Conservation (phyloP, 106 monocot genomes). For the Allium cepa region DNA sequence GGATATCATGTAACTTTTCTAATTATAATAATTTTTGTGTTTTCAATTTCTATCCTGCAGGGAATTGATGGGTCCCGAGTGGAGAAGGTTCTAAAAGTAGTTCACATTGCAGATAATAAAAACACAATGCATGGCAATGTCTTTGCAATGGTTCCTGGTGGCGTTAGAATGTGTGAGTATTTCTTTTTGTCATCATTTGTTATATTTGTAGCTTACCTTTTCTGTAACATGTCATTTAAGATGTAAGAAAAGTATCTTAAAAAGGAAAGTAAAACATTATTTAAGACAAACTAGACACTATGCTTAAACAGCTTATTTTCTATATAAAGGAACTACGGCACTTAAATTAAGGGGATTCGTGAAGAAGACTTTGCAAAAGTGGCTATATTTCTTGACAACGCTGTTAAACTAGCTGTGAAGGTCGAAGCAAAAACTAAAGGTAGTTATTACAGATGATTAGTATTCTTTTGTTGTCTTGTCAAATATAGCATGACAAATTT, state of each 20-base stretch:
- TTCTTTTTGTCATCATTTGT: too few species aligned
- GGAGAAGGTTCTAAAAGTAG: conserved; percentile 85
- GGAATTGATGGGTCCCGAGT: conserved; percentile 98
- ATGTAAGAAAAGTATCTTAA: too few species aligned
- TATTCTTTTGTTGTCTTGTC: too few species aligned
- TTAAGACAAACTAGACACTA: too few species aligned
- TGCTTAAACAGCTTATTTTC: background rate
- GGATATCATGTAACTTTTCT: conserved; percentile 1
- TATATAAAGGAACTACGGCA: conserved; percentile 79
- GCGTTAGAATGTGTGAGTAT: conserved; percentile 80
- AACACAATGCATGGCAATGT: conserved; percentile 97
- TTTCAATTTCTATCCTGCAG: conserved; percentile 14
- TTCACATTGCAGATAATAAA: conserved; percentile 96
- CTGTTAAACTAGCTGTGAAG: conserved; percentile 74
- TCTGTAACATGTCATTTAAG: too few species aligned
- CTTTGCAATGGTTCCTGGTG: conserved; percentile 99
- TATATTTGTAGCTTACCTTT: too few species aligned
- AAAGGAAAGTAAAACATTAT: too few species aligned
- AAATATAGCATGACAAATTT: too few species aligned
- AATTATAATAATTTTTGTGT: background rate
- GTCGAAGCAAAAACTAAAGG: conserved; percentile 73
- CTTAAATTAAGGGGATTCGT: conserved; percentile 91
- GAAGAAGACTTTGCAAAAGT: conserved; percentile 95
- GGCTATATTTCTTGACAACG: conserved; percentile 76
- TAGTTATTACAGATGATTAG: conserved; percentile 2